Conservation (phyloP, 257 asterid species). For the Solanum virginianum region DNA sequence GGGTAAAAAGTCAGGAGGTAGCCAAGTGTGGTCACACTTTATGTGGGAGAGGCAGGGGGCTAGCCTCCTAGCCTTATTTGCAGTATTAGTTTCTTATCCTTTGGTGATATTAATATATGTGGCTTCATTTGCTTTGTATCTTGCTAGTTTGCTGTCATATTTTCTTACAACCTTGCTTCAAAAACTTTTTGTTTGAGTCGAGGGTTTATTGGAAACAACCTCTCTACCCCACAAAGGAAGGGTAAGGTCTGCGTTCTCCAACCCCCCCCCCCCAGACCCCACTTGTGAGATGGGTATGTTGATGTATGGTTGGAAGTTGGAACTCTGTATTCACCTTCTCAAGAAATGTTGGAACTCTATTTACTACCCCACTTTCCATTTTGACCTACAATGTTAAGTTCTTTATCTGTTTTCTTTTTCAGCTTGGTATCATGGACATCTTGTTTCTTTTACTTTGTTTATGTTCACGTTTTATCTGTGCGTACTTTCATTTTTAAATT, state of each 20-base stretch:
- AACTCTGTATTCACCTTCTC: neutral
- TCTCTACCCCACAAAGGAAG: neutral
- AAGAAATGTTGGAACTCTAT: neutral
- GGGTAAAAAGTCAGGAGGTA: neutral
- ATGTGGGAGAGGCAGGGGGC: neutral
- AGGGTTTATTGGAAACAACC: neutral
- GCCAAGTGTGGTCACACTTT: neutral
- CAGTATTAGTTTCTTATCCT: neutral
- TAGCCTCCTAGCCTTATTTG: neutral
- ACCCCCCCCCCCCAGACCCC: neutral
- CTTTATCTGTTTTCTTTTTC: neutral
- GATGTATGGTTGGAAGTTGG: neutral
- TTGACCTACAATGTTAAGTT: neutral
- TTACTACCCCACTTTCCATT: neutral
- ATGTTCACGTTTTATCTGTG: neutral
- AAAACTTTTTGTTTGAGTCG: neutral
- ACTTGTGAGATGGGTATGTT: neutral
- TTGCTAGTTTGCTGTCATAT: neutral
- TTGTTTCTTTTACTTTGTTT: neutral
- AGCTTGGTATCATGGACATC: neutral
- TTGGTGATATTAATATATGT: neutral
- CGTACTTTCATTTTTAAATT: neutral
- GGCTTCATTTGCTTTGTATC: neutral
- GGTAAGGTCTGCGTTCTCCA: neutral
- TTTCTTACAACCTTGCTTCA: neutral